Evolutionary conservation across 805 yeast species (phyloP).

Genomic region (Kluyveromyces lactis): DNA sequence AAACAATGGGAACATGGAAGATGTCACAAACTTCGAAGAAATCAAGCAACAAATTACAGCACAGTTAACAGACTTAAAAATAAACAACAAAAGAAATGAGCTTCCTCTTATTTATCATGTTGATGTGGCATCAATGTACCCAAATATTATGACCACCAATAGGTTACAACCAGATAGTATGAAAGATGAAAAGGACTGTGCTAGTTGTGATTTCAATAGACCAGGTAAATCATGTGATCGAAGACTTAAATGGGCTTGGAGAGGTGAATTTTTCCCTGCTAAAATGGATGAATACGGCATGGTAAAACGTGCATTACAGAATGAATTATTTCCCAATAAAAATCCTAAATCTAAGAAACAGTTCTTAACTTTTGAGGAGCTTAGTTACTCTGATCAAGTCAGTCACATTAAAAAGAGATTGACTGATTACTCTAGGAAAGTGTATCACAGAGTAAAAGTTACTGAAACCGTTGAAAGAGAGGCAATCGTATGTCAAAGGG

Average conservation of each 20-base stretch:
- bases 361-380: conserved; percentile 61
- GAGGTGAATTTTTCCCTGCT: conserved; percentile 93
- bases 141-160: conserved; percentile 96
- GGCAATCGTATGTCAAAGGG: conserved; percentile 93
- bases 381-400: conserved; percentile 73
- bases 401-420: conserved; percentile 64
- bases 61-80: conserved; percentile 49
- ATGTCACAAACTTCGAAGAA: conserved; percentile 74
- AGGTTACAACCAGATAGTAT: conserved; percentile 97
- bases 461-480: conserved; percentile 83
- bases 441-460: conserved; percentile 70
- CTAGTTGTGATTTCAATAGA: conserved; percentile 92
- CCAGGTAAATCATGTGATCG: conserved; percentile 94
- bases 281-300: conserved; percentile 83
- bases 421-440: conserved; percentile 77
- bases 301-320: conserved; percentile 76
- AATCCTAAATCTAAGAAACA: conserved; percentile 49
- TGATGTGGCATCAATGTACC: conserved; percentile 99
- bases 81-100: conserved; percentile 59
- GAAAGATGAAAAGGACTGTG: conserved; percentile 92
- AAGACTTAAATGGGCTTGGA: conserved; percentile 92
- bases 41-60: conserved; percentile 50
- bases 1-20: conserved; percentile 60
- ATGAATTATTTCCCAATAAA: conserved; percentile 64
- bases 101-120: conserved; percentile 90